Percentiles rank a stretch among this genome's conserved stretches.
These are phyloP conservation scores for Phytopythium montanum DNA, from an alignment of 352 stramenopile genomes.

Conservation along the genomic window DNA sequence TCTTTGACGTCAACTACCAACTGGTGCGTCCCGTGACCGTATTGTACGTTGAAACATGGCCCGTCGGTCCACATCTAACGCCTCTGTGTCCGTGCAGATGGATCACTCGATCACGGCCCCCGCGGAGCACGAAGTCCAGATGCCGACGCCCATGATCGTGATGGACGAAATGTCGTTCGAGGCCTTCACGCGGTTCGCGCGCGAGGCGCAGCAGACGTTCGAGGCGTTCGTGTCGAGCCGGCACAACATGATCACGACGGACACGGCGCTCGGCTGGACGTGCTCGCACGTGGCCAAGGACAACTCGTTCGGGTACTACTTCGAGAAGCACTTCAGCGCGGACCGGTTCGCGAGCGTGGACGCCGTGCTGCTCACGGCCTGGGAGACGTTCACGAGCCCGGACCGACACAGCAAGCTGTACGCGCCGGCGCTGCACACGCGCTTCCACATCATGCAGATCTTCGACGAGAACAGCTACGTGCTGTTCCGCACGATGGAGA, in stretches of 20 bases:
- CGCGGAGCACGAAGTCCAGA: conserved; percentile 27
- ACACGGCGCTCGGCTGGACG: conserved; percentile 47
- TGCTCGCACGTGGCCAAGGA: conserved; percentile 45
- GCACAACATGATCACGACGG: conserved; percentile 41
- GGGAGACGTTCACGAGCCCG: conserved; percentile 42
- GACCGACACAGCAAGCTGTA: conserved; percentile 46
- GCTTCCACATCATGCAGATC: conserved; percentile 54
- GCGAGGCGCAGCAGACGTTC: conserved; percentile 37
- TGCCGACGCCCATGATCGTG: conserved; percentile 41
- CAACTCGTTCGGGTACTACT: conserved; percentile 51
- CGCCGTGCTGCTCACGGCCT: conserved; percentile 29
- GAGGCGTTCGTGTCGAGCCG: conserved; percentile 35
- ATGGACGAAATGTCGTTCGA: conserved; percentile 63
- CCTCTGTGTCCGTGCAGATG: conserved; percentile 27
- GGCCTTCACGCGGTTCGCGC: conserved; percentile 38
- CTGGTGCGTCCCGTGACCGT: conserved; percentile 16
- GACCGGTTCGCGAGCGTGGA: conserved; percentile 17
- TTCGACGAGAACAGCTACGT: conserved; percentile 53
- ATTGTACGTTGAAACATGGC: not conserved
- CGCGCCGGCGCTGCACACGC: conserved; percentile 42
- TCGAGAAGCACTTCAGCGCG: conserved; percentile 38
- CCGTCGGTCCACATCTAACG: not conserved
- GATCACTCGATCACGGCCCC: conserved; percentile 41
- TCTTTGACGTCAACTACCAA: conserved; percentile 59
- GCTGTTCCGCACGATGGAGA: conserved; percentile 54